phyloP scores from a whole-genome alignment of 371 early-diverging fungal species.

The Mucor racemosus region DNA sequence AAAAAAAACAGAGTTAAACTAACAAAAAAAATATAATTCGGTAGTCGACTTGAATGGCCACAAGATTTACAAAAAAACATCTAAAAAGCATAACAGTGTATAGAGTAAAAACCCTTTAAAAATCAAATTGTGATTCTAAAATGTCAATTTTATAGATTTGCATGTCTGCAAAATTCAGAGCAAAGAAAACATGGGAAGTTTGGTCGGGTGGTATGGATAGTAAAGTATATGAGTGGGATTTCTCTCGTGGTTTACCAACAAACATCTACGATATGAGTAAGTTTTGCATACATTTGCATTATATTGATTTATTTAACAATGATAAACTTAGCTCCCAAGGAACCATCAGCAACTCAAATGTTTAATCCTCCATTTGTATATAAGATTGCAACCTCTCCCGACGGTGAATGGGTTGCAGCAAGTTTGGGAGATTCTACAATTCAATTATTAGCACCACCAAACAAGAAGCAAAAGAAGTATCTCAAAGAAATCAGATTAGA shows the following conservation, averaged over 20 bases:
- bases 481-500: constrained; percentile 22
- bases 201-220: constrained; percentile 60
- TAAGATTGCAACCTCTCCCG: constrained; percentile 27
- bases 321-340: constrained; percentile 28
- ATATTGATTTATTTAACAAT: neutral
- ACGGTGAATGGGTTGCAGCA: constrained; percentile 48
- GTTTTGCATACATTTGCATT: neutral
- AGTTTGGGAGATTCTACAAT: constrained; percentile 50
- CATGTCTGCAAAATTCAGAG: constrained; percentile 48
- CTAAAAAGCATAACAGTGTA: constrained; percentile 48
- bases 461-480: constrained; percentile 24
- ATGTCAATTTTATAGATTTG: constrained; percentile 33
- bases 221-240: constrained; percentile 50
- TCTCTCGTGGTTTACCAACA: constrained; percentile 40
- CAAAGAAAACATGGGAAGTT: constrained; percentile 55
- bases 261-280: constrained; percentile 42
- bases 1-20: neutral
- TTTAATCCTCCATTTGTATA: constrained; percentile 59
- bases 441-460: constrained; percentile 26
- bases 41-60: constrained; percentile 48
- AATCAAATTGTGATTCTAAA: neutral
- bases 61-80: constrained; percentile 43
- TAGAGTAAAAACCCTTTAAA: neutral
- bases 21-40: too few relatives aligned
- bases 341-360: constrained; percentile 44